Base-by-base conservation (phyloP, 1,139 yeast species). In the Candida gigantensis region DNA sequence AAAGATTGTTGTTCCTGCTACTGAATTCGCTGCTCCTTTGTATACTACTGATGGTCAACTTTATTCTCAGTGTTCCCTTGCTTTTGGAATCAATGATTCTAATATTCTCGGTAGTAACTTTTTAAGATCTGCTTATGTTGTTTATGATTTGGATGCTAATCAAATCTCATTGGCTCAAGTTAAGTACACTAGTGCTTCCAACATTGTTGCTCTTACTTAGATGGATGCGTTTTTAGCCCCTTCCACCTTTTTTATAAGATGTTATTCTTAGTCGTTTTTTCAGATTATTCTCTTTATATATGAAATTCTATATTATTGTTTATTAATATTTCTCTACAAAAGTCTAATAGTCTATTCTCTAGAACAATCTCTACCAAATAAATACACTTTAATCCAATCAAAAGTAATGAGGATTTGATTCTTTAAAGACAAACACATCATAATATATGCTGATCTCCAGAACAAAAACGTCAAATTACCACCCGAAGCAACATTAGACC, bases 361-460 rank as follows among this genome's bases (percentile, higher is more conserved):
- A 19, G 82, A 74, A 37, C 79, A 74, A 61, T 88, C 96, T 68
- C 97, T 84, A 43, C 97, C 97, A 58, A 89, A 85, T 55, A 87
- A 63, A 54, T 82, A 76, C 43, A 86, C 85, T 73, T 88, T 89
- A 49, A 79, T 56, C 96, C 97, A 89, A 62, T 89, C 97, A 55
- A 84, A 68, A 47, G 81, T 77, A 39, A 89, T 94, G 59, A 87
- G 74, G 47, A 88, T 69, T 74, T 86, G 89, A 72, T 86, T 87
- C 68, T 89, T 81, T 55, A 84, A 81, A 34, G 94, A 81, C 62
- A 89, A 80, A 66, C 94, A 84, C 96, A 89, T 88, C 63, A 86
- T 80, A 50, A 89, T 76, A 65, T 89, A 89, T 27, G 95, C 94
- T 24, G 90, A 82, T 68, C 95, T 82, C 97, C 97, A 89, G 77